Evolutionary conservation across 257 asterid species (phyloP).

Genomic region (Solanum bukasovii): DNA sequence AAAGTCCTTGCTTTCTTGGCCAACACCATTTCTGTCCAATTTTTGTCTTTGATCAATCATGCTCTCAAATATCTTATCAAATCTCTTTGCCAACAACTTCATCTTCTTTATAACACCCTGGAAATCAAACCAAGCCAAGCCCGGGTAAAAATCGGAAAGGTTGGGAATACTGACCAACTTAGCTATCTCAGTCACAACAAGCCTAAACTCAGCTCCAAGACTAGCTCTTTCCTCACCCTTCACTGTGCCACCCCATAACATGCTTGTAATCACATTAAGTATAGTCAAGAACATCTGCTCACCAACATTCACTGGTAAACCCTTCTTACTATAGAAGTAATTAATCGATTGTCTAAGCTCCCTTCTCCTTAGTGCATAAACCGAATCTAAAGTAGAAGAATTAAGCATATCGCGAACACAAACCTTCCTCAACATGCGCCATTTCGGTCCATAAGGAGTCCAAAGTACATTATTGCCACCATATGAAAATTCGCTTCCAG

Average conservation of each 20-base stretch:
- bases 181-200: constrained; percentile 37
- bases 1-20: constrained; percentile 36
- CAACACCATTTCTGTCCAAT: background rate
- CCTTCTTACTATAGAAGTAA: constrained; percentile 20
- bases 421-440: constrained; percentile 68
- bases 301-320: constrained; percentile 39
- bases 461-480: constrained; percentile 64
- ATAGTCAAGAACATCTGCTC: constrained; percentile 52
- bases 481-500: constrained; percentile 37
- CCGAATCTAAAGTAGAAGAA: constrained; percentile 31
- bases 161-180: constrained; percentile 44
- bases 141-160: constrained; percentile 59
- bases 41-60: constrained; percentile 39
- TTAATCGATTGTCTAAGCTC: constrained; percentile 37
- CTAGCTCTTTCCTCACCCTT: constrained; percentile 42
- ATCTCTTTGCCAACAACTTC: constrained; percentile 22
- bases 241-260: constrained; percentile 76
- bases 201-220: constrained; percentile 49
- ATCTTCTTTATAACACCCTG: constrained; percentile 56
- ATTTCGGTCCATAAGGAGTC: constrained; percentile 61
- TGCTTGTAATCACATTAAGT: constrained; percentile 61
- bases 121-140: constrained; percentile 47
- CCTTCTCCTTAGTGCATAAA: constrained; percentile 32
- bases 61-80: constrained; percentile 48
- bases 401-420: constrained; percentile 58